Evolutionary conservation across 352 stramenopile genomes (phyloP), one percentile per base, ranked within the genome.

Genomic region (Globisporangium camurandrum): DNA sequence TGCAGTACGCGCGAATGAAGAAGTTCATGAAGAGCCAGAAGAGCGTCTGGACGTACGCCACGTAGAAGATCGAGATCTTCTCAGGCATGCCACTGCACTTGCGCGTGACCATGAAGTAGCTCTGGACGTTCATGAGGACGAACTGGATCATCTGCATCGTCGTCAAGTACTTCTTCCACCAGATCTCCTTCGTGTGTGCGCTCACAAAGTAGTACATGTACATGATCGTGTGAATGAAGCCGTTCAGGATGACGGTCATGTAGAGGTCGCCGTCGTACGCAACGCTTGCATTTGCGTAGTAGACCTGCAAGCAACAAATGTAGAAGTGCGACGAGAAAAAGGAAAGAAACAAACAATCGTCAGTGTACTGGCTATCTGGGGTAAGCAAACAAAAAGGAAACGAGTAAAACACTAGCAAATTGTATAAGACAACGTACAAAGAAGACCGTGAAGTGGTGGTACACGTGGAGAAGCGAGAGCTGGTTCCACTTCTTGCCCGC

Each of bases 121-220:
- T 71, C 59, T 90, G 80, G 27, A 86, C 65, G 57, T 90, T 84
- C 77, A 92, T 90, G 40, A 63, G 76, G 17, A 89, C 41, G 55
- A 98, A 98, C 71, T 98, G 94, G 44, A 97, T 80, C 64, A 98
- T 66, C 72, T 99, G 96, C 66, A 98, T 86, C 23, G 83, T 71
- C 41, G 96, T 99, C 23, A 99, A 69, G 70, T 90, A 96, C 44
- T 93, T 97, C 64, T 98, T 98, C 95, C 95, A 98, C 93, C 93
- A 98, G 67, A 98, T 98, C 53, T 96, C 84, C 58, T 94, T 95
- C 45, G 93, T 98, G 74, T 98, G 92, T 56, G 97, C 93, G 69
- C 86, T 96, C 36, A 98, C 94, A 57, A 98, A 98, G 86, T 98
- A 99, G 72, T 99, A 99, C 36, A 91, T 98, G 84, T 99, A 99